Conservation (phyloP, 257 asterid genomes). For the Osmanthus fragrans region DNA sequence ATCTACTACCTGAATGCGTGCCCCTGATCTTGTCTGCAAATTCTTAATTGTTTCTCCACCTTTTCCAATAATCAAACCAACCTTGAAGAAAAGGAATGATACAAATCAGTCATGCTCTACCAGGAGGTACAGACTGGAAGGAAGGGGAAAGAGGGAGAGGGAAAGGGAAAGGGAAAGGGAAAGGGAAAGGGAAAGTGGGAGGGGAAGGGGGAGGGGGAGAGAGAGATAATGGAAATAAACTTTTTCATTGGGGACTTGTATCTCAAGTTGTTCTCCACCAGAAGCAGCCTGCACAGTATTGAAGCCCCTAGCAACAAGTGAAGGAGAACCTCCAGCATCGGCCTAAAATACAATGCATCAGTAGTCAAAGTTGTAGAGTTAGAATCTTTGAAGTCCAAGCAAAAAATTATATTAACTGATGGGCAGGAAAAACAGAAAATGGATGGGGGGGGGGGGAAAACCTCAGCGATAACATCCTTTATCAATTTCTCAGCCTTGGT, state of each 20-base stretch:
- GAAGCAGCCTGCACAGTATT: slow-evolving; percentile 71
- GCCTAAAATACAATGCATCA: slow-evolving; percentile 55
- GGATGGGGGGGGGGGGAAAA: slow-evolving; percentile 14
- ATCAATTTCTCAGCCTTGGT: slow-evolving; percentile 83
- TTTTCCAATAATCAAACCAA: slow-evolving; percentile 94
- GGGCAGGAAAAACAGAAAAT: background rate
- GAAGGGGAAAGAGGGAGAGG: background rate
- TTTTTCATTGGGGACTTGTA: slow-evolving; percentile 93
- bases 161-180: background rate
- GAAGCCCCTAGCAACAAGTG: slow-evolving; percentile 96
- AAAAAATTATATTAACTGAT: background rate
- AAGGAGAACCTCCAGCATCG: slow-evolving; percentile 99
- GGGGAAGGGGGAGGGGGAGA: background rate
- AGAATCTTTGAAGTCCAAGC: background rate
- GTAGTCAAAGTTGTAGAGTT: slow-evolving; percentile 4
- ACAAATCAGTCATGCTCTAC: background rate
- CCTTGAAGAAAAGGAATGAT: slow-evolving; percentile 41
- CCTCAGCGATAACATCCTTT: slow-evolving; percentile 96
- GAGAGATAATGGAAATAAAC: slow-evolving; percentile 27
- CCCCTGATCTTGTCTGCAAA: slow-evolving; percentile 93
- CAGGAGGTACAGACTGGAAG: background rate
- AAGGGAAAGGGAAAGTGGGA: background rate
- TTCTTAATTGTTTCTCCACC: slow-evolving; percentile 96
- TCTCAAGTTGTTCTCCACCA: slow-evolving; percentile 90
- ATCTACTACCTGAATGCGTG: slow-evolving; percentile 85